A percentile compares a stretch with the other conserved stretches of the same genome.
Evolutionary conservation across 169 alveolate species (phyloP).

Genomic region (Eimeria maxima): DNA sequence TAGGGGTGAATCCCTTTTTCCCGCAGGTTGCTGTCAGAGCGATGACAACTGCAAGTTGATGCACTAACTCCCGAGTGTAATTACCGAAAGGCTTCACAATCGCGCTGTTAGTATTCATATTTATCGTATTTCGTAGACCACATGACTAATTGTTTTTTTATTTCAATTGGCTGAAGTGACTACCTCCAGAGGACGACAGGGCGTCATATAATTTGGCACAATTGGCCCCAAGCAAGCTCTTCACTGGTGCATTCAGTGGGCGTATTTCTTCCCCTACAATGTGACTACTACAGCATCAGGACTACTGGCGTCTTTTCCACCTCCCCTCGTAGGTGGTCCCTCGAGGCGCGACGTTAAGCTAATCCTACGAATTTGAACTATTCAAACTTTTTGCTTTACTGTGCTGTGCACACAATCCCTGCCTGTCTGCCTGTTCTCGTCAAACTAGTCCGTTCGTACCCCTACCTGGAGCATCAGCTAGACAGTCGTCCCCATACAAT

Average conservation of each 20-base stretch:
- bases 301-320: too few relatives aligned
- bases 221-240: conserved; percentile 7
- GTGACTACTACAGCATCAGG: too few relatives aligned
- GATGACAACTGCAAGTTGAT: background rate
- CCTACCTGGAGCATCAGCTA: background rate
- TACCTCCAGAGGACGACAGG: background rate
- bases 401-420: background rate
- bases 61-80: background rate
- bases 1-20: background rate
- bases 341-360: background rate
- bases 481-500: background rate
- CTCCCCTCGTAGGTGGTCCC: too few relatives aligned
- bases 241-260: background rate
- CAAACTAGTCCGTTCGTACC: background rate
- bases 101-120: background rate
- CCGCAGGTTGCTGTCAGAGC: conserved; percentile 57
- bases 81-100: background rate
- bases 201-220: background rate
- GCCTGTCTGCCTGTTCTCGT: background rate
- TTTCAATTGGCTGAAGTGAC: background rate
- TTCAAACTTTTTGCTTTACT: background rate
- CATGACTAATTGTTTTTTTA: too few relatives aligned
- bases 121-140: too few relatives aligned
- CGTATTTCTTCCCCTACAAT: background rate
- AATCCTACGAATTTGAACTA: background rate